Conservation (phyloP, 1,284 basidiomycete genomes). For the Termitomyces sp. region DNA sequence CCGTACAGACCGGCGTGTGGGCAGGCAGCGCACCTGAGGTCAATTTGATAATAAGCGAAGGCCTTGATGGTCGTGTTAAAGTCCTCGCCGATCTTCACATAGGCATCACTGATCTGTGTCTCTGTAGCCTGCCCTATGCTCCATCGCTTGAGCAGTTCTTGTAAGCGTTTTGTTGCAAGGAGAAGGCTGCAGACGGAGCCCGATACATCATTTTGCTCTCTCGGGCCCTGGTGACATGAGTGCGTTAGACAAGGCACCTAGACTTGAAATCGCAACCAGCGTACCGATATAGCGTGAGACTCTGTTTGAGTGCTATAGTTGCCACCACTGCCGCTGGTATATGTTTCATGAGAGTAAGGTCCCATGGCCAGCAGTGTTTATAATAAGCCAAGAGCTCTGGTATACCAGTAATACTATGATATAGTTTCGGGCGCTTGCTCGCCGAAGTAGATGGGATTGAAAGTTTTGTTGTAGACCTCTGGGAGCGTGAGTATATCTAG, state of each 20-base stretch:
- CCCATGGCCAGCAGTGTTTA: not conserved
- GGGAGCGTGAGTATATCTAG: not conserved
- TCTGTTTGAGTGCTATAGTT: not conserved
- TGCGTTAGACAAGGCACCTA: not conserved
- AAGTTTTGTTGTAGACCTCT: not conserved
- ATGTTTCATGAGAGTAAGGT: not conserved
- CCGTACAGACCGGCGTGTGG: not conserved
- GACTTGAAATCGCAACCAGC: not conserved
- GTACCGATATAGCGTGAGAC: not conserved
- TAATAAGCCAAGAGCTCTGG: not conserved
- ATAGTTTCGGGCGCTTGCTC: not conserved
- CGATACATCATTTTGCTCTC: slow-evolving; percentile 42
- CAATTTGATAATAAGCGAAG: slow-evolving; percentile 75
- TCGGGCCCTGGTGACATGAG: not conserved
- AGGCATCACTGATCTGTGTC: slow-evolving; percentile 84
- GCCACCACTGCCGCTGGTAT: not conserved
- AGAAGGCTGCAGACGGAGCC: slow-evolving; percentile 79
- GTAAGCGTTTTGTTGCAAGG: slow-evolving; percentile 81
- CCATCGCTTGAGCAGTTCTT: slow-evolving; percentile 80
- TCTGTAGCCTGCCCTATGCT: slow-evolving; percentile 63
- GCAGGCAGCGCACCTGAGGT: slow-evolving; percentile 57
- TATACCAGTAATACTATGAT: not conserved
- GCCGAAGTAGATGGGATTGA: not conserved
- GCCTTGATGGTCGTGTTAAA: slow-evolving; percentile 84
- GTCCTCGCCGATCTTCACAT: slow-evolving; percentile 89